phyloP scores from a whole-genome alignment of 2,329 filamentous ascomycete species.

The Gnomoniopsis sp. region DNA sequence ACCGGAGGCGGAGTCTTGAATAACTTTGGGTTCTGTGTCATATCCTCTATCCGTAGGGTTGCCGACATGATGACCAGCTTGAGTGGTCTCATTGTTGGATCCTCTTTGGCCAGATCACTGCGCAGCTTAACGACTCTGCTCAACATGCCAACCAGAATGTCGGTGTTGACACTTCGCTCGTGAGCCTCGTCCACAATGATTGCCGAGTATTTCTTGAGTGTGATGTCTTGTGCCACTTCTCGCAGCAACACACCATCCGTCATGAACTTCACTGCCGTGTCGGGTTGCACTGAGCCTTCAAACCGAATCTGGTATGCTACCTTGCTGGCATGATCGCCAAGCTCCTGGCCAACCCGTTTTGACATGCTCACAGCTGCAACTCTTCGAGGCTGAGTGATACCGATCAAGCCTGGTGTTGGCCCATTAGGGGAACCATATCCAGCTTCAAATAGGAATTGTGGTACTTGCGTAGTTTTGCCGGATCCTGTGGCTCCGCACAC shows the following conservation, averaged over 20 bases:
- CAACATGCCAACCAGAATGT: slow-evolving; percentile 96
- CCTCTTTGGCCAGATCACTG: slow-evolving; percentile 68
- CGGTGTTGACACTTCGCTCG: slow-evolving; percentile 95
- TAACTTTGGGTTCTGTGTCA: slow-evolving; percentile 77
- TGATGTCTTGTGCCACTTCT: slow-evolving; percentile 86
- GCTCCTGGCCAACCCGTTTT: slow-evolving; percentile 80
- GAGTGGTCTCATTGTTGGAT: slow-evolving; percentile 69
- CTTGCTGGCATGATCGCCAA: slow-evolving; percentile 70
- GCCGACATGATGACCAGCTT: slow-evolving; percentile 99
- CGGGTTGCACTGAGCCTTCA: slow-evolving; percentile 73
- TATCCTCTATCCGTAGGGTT: slow-evolving; percentile 84
- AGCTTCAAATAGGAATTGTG: slow-evolving; percentile 92
- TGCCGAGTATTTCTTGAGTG: slow-evolving; percentile 84
- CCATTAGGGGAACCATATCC: slow-evolving; percentile 79
- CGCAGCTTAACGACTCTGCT: slow-evolving; percentile 87
- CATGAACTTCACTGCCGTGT: slow-evolving; percentile 97
- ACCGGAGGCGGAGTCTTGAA: slow-evolving; percentile 79
- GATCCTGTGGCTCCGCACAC: slow-evolving; percentile 94
- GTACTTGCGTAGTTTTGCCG: slow-evolving; percentile 95
- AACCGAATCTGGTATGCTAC: slow-evolving; percentile 96
- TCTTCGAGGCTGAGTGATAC: slow-evolving; percentile 88
- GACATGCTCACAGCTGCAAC: slow-evolving; percentile 97
- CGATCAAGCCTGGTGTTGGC: slow-evolving; percentile 86
- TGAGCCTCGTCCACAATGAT: slow-evolving; percentile 97
- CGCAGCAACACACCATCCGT: slow-evolving; percentile 93